Base-by-base conservation (phyloP, 345 rosid species). In the Eucalyptus tenuipes region DNA sequence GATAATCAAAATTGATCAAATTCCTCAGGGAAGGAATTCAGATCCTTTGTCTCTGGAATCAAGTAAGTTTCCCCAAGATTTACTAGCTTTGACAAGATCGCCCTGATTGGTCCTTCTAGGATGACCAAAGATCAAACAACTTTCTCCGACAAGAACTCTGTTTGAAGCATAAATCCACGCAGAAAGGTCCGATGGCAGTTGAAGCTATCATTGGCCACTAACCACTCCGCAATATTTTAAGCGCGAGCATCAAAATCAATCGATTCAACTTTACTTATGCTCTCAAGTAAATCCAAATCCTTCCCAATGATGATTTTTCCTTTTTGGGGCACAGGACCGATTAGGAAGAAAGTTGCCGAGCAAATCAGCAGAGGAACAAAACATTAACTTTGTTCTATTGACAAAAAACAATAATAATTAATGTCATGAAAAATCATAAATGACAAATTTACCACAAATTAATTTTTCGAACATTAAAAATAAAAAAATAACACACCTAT, bases 401-500 rank as follows among this genome's bases (percentile, higher is more conserved):
- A n/a, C 20, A n/a, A 64, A n/a, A 15, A n/a, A 16, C 4, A 53
- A 24, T 1, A 22, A 24, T 2, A 10, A 9, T 22, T 9, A 10
- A 9, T 55, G 10, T 25, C 6, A 55, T 0, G 0, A 55, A 55
- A 55, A 55, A 55, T 55, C 29, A 55, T 55, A 55, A 55, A 24
- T 55, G 1, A 24, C 1, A 0, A 55, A 55, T 55, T 55, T 55
- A 24, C 4, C 3, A 22, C 0, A 55, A 10, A 55, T 1, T 55
- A 55, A 55, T 55, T 55, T 55, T 55, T 24, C 1, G 1, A 55
- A 0, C 6, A 55, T 24, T 6, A 55, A 55, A 55, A 55, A 24
- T 3, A 0, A 24, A 55, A 55, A 55, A 24, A 0, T 24, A 55
- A 1, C 2, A 55, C 0, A 55, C 13, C 0, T 0, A 0, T 22